Evolutionary conservation across 2,329 filamentous ascomycete species (phyloP).

Genomic region (Nothopassalora personata): DNA sequence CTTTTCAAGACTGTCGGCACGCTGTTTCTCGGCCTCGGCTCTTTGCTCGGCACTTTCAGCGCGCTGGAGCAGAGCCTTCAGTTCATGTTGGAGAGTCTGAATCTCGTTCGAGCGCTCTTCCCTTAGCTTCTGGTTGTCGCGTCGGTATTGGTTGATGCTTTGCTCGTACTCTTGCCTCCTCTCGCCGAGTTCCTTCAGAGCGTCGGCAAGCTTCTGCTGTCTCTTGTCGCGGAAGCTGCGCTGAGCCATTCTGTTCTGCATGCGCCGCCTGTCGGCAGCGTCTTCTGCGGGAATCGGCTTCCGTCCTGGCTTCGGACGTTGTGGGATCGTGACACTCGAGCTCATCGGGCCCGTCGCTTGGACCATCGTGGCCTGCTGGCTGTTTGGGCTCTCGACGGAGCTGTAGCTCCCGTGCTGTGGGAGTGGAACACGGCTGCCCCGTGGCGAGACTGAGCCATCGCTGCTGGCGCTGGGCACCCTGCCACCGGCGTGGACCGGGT

Average conservation of each 20-base stretch:
- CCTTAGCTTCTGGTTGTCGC: constrained; percentile 2
- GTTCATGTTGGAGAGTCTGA: not conserved
- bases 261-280: constrained; percentile 86
- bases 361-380: constrained; percentile 11
- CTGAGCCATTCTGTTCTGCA: constrained; percentile 89
- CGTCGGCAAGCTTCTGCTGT: constrained; percentile 52
- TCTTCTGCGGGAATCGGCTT: constrained; percentile 77
- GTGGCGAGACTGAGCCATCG: constrained; percentile 1
- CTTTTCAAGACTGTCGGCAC: constrained; percentile 1
- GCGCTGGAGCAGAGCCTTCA: not conserved
- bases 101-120: not conserved
- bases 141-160: constrained; percentile 5
- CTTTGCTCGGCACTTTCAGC: not conserved
- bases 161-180: constrained; percentile 11
- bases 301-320: constrained; percentile 63
- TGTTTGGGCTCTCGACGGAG: not conserved
- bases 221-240: constrained; percentile 83
- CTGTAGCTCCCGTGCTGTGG: not conserved
- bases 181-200: constrained; percentile 11
- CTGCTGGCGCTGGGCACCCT: not conserved
- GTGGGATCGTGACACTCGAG: constrained; percentile 35
- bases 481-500: not conserved
- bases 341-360: constrained; percentile 34
- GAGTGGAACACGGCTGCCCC: not conserved
- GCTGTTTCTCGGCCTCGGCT: not conserved